Percentiles rank a stretch among this genome's conserved stretches.
phyloP scores from a whole-genome alignment of 192 early-diverging fungal species.

The Pilaira anomala region DNA sequence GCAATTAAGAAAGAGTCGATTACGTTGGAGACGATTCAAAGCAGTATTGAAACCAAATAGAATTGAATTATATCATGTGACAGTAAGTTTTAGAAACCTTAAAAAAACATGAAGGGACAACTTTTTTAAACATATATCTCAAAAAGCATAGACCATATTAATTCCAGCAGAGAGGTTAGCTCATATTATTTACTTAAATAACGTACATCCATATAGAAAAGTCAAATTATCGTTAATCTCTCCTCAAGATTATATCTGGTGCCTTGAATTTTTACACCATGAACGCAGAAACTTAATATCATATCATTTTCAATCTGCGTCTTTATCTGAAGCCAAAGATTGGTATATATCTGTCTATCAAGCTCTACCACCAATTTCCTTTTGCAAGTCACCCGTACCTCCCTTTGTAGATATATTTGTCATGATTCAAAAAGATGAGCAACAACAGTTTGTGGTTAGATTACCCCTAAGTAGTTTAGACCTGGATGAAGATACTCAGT shows the following conservation, averaged over 20 bases:
- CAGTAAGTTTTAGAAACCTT: not conserved
- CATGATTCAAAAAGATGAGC: not conserved
- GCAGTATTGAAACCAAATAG: constrained; percentile 2
- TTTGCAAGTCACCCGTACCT: constrained; percentile 1
- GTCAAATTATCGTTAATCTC: not conserved
- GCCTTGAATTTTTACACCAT: constrained; percentile 2
- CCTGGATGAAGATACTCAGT: not conserved
- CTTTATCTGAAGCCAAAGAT: not conserved
- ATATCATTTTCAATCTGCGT: constrained; percentile 5
- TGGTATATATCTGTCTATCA: constrained; percentile 10
- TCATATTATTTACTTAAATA: not conserved
- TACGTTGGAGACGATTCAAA: constrained; percentile 8
- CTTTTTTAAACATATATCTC: not conserved
- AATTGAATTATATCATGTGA: constrained; percentile 13
- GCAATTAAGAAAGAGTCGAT: constrained; percentile 4
- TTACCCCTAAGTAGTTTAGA: not conserved
- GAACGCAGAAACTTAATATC: not conserved
- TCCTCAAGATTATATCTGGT: not conserved
- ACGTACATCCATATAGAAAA: not conserved
- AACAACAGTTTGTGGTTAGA: not conserved
- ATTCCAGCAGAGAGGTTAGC: constrained; percentile 3
- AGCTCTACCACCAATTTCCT: not conserved
- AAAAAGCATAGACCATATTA: constrained; percentile 2
- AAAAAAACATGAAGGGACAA: not conserved
- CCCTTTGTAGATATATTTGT: constrained; percentile 9